Conservation (phyloP, 2,329 filamentous ascomycete species). For the Trichoderma sp. region DNA sequence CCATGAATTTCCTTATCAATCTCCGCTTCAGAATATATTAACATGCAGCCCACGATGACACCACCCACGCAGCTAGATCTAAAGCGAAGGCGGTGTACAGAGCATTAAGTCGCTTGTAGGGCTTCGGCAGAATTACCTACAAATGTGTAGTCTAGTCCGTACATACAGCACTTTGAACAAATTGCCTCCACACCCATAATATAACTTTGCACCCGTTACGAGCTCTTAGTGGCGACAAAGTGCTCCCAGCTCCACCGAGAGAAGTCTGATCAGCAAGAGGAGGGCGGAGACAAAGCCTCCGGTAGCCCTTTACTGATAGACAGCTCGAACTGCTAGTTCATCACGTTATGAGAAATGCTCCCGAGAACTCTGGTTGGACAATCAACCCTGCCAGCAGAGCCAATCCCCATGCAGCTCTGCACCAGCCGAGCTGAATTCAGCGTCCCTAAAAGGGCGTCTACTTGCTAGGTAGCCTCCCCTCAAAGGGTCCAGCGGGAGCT, state of each 20-base stretch:
- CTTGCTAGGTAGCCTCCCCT: not conserved
- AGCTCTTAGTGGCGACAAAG: conserved; percentile 7
- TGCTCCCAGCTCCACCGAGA: conserved; percentile 12
- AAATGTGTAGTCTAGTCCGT: not conserved
- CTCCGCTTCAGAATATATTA: conserved; percentile 14
- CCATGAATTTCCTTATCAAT: conserved; percentile 19
- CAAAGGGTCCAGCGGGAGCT: not conserved
- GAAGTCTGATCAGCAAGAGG: not conserved
- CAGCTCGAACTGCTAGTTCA: not conserved
- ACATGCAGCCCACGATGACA: conserved; percentile 17
- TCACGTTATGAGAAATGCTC: not conserved
- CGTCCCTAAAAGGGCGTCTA: not conserved
- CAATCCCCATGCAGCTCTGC: conserved; percentile 2
- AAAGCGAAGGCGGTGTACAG: conserved; percentile 16
- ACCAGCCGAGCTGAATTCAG: conserved; percentile 15
- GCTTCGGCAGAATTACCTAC: not conserved
- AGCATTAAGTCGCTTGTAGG: not conserved
- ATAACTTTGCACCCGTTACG: not conserved
- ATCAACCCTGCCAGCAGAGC: not conserved
- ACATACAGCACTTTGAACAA: not conserved
- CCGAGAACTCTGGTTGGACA: not conserved
- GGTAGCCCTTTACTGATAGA: not conserved
- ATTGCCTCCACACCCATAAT: not conserved
- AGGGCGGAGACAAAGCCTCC: not conserved
- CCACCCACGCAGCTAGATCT: conserved; percentile 5